Evolutionary conservation across 73 alveolate species (phyloP).

Genomic region (Symbiodinium pilosum): DNA sequence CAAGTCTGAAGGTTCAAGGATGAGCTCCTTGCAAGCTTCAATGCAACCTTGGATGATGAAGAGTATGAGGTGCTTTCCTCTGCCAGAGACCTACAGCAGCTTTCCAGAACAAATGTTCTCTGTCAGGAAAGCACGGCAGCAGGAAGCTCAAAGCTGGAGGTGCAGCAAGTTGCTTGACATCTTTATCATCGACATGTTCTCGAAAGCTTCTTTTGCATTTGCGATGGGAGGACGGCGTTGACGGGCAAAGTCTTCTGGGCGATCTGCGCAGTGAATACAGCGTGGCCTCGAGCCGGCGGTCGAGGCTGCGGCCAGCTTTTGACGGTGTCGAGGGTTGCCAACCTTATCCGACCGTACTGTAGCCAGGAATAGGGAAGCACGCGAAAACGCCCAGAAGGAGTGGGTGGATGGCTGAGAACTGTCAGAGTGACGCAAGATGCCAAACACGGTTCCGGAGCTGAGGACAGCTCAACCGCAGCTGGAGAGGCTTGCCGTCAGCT

Average conservation of each 20-base stretch:
- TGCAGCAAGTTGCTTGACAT: too few relatives aligned
- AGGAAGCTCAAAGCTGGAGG: constrained; percentile 90
- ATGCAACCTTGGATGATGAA: constrained; percentile 33
- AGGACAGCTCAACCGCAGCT: constrained; percentile 86
- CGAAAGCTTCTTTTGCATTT: background rate
- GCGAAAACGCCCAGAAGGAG: constrained; percentile 75
- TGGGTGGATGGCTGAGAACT: constrained; percentile 16
- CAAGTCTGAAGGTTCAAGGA: constrained; percentile 88
- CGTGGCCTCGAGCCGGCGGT: constrained; percentile 84
- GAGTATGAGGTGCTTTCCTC: constrained; percentile 12
- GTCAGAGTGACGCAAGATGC: background rate
- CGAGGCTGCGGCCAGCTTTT: too few relatives aligned
- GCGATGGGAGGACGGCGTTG: constrained; percentile 54
- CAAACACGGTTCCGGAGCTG: background rate
- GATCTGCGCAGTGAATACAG: constrained; percentile 83
- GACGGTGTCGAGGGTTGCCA: too few relatives aligned
- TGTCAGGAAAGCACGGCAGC: constrained; percentile 85
- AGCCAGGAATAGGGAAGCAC: constrained; percentile 27
- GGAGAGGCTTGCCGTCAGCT: constrained; percentile 33
- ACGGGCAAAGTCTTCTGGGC: constrained; percentile 86
- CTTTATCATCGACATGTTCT: too few relatives aligned
- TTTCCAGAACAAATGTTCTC: too few relatives aligned
- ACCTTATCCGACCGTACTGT: too few relatives aligned
- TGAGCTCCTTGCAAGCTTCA: constrained; percentile 86
- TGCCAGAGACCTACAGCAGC: background rate